Conservation (phyloP, 2,329 filamentous ascomycete species). For the Colletotrichum kahawae region DNA sequence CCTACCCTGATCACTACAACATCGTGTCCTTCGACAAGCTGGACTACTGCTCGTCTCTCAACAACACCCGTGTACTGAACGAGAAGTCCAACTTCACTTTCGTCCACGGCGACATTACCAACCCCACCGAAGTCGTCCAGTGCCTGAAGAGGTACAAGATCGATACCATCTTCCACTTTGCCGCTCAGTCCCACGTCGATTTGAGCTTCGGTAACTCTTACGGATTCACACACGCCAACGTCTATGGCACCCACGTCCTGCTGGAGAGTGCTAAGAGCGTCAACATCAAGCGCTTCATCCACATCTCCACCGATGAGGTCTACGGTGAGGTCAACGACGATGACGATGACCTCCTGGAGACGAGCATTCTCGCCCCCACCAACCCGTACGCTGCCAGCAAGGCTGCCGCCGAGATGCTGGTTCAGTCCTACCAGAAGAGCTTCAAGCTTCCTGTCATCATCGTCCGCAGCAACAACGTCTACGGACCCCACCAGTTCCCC, state of each 20-base stretch:
- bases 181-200: constrained; percentile 85
- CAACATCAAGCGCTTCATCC: constrained; percentile 75
- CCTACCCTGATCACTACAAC: constrained; percentile 77
- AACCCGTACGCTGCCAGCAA: constrained; percentile 85
- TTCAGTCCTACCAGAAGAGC: constrained; percentile 85
- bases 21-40: constrained; percentile 85
- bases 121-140: constrained; percentile 70
- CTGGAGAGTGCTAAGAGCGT: constrained; percentile 78
- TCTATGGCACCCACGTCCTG: constrained; percentile 83
- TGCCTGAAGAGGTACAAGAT: constrained; percentile 75
- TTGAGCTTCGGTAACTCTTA: constrained; percentile 84
- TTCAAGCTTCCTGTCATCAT: constrained; percentile 83
- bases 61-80: constrained; percentile 76
- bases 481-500: constrained; percentile 83
- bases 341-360: constrained; percentile 74
- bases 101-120: constrained; percentile 80
- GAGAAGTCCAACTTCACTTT: constrained; percentile 76
- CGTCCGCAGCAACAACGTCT: constrained; percentile 84
- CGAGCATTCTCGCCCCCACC: constrained; percentile 76
- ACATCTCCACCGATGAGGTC: constrained; percentile 85
- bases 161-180: constrained; percentile 84
- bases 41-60: constrained; percentile 81
- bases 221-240: constrained; percentile 81
- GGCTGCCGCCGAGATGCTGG: constrained; percentile 82
- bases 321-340: constrained; percentile 80